These are phyloP conservation scores for Raphanus hybrid DNA, from an alignment of 441 rosid genomes.

Conservation along the genomic window DNA sequence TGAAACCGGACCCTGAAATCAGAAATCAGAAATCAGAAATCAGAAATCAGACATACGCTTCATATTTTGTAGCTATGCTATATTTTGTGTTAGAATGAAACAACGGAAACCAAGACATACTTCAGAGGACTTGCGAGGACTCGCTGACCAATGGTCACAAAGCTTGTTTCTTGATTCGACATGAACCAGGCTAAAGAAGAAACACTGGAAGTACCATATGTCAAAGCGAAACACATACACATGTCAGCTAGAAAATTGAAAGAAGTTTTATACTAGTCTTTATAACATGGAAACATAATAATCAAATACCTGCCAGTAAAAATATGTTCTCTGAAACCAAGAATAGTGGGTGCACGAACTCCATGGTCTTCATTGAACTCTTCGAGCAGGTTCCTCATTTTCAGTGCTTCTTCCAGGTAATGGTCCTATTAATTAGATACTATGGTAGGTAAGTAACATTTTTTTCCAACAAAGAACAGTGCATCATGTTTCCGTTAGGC, in stretches of 20 bases:
- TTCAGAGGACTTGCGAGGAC: conserved; percentile 94
- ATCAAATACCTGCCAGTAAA: conserved; percentile 81
- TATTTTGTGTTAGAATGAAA: conserved; percentile 14
- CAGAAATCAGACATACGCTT: conserved; percentile 24
- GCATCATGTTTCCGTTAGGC: conserved; percentile 6
- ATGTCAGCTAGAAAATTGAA: conserved; percentile 20
- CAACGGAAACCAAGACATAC: conserved; percentile 50
- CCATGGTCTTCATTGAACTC: conserved; percentile 97
- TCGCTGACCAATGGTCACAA: conserved; percentile 94
- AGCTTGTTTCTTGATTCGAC: conserved; percentile 97
- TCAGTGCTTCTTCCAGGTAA: conserved; percentile 96
- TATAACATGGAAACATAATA: not conserved
- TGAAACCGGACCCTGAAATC: conserved; percentile 86
- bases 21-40: conserved; percentile 21
- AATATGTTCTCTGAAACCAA: conserved; percentile 96
- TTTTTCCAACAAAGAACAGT: conserved; percentile 1
- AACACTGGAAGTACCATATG: conserved; percentile 60
- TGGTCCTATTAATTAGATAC: conserved; percentile 64
- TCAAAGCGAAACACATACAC: conserved; percentile 32
- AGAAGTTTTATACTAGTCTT: not conserved
- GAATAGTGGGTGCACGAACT: conserved; percentile 86
- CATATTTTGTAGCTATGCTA: conserved; percentile 9
- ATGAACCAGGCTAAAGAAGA: conserved; percentile 98
- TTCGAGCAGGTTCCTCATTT: conserved; percentile 95
- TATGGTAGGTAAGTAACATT: conserved; percentile 31